Percentiles rank a stretch among this genome's conserved stretches.
Evolutionary conservation across 179 eudicot genomes (phyloP).

Genomic region (Spinacia oleracea): DNA sequence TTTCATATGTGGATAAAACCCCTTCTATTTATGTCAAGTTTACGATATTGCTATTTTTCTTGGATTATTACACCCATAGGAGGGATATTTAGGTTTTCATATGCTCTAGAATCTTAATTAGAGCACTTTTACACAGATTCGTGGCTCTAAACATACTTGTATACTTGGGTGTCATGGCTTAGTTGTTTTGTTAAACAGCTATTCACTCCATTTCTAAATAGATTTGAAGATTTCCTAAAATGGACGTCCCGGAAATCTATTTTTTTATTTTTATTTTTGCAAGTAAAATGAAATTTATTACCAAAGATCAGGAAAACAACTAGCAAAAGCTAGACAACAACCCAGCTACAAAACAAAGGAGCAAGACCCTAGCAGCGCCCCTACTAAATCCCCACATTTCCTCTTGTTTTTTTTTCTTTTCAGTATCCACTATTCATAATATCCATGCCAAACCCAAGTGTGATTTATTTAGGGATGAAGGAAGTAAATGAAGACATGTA

Average conservation of each 20-base stretch:
- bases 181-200: not conserved
- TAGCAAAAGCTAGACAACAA: too few relatives aligned
- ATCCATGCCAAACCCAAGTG: not conserved
- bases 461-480: not conserved
- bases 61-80: not conserved
- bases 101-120: not conserved
- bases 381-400: not conserved
- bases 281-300: too few relatives aligned
- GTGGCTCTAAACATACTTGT: not conserved
- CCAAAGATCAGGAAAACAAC: too few relatives aligned
- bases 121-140: not conserved
- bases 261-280: too few relatives aligned
- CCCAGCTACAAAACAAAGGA: too few relatives aligned
- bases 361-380: too few relatives aligned
- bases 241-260: not conserved
- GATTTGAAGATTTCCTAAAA: not conserved
- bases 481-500: not conserved
- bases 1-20: not conserved
- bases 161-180: not conserved
- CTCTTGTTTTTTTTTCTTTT: not conserved
- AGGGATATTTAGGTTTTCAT: not conserved
- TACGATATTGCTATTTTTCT: not conserved
- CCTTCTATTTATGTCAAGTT: not conserved
- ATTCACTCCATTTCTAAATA: not conserved
- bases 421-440: not conserved